Evolutionary conservation across 192 early-diverging fungal species (phyloP).

Genomic region (Entophlyctis helioformis): DNA sequence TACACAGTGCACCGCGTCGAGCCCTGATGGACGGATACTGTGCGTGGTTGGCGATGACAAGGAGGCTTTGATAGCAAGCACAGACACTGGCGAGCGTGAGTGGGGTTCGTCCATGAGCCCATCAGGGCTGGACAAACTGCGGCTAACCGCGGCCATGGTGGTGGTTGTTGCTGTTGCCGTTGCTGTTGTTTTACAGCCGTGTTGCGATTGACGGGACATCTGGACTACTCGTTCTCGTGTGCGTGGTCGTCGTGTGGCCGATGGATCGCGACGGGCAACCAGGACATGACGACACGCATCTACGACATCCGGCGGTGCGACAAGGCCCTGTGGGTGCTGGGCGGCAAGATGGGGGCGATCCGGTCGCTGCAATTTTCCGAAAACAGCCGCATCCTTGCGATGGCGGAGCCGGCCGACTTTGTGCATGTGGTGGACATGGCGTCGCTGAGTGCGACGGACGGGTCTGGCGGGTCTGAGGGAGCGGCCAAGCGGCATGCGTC

Average conservation of each 20-base stretch:
- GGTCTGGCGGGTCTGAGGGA: constrained; percentile 7
- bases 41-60: constrained; percentile 43
- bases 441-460: not conserved
- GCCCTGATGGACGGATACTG: constrained; percentile 39
- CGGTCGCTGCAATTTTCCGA: constrained; percentile 46
- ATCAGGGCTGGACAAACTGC: not conserved
- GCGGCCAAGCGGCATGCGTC: not conserved
- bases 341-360: constrained; percentile 38
- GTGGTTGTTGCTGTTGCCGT: too few species aligned
- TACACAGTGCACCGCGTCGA: constrained; percentile 39
- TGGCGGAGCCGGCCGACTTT: constrained; percentile 54
- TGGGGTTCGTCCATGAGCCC: not conserved
- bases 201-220: constrained; percentile 37
- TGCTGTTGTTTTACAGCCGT: not conserved
- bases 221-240: constrained; percentile 60
- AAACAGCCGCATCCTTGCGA: constrained; percentile 37
- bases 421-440: constrained; percentile 45
- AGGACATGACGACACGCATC: constrained; percentile 39
- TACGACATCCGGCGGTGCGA: constrained; percentile 51
- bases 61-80: constrained; percentile 29
- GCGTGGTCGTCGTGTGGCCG: constrained; percentile 46
- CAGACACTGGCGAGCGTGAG: constrained; percentile 34
- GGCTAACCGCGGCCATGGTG: too few species aligned
- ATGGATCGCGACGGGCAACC: constrained; percentile 52
- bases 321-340: constrained; percentile 34